Conservation (phyloP, 2,329 filamentous ascomycete species). For the Fusarium graminum region DNA sequence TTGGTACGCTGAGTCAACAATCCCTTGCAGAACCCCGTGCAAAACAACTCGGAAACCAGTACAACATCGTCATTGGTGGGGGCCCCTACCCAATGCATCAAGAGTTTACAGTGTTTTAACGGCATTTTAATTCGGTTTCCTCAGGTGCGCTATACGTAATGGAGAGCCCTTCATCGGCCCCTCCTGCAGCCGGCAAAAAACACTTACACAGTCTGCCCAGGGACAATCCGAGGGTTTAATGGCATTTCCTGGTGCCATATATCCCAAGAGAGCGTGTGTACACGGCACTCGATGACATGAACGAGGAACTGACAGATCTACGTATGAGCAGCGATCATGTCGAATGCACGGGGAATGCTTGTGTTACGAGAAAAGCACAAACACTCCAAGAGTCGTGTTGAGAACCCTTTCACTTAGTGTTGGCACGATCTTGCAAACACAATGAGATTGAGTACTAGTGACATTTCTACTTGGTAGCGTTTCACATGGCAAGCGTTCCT, state of each 20-base stretch:
- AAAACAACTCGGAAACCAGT: neutral
- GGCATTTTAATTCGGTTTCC: conserved; percentile 55
- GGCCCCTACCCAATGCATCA: conserved; percentile 56
- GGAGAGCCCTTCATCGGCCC: conserved; percentile 53
- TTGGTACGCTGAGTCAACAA: neutral
- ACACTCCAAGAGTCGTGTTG: neutral
- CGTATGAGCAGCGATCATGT: conserved; percentile 48
- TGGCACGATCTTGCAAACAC: neutral
- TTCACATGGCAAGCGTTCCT: conserved; percentile 6
- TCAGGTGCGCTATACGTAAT: conserved; percentile 55
- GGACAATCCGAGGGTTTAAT: neutral
- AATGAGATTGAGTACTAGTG: neutral
- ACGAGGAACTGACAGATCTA: conserved; percentile 38
- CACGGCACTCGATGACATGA: conserved; percentile 47
- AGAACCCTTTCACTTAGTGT: neutral
- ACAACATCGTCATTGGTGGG: conserved; percentile 58
- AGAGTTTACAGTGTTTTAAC: conserved; percentile 53
- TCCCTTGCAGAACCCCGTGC: neutral
- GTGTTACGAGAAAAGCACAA: conserved; percentile 12
- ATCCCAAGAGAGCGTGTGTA: conserved; percentile 39
- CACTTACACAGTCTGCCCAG: neutral
- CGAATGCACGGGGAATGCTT: conserved; percentile 50
- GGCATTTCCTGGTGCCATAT: neutral
- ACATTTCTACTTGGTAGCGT: conserved; percentile 1
- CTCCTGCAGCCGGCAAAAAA: neutral